These are phyloP conservation scores for Keqinozyma sinolaborantium DNA, from an alignment of 1,139 yeast genomes.

Conservation along the genomic window DNA sequence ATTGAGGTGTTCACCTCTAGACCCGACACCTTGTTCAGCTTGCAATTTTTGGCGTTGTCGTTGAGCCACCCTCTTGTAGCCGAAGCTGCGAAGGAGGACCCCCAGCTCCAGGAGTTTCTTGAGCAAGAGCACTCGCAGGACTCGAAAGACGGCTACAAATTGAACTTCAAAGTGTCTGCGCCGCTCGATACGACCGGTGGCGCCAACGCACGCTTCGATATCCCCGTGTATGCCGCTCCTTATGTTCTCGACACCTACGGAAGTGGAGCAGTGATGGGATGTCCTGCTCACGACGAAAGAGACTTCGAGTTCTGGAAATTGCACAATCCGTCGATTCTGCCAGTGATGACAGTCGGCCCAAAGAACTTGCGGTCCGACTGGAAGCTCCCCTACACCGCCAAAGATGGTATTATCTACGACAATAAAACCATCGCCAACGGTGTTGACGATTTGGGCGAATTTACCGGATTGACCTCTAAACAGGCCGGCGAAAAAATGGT, in stretches of 20 bases:
- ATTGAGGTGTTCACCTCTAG: slow-evolving; percentile 77
- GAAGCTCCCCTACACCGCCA: slow-evolving; percentile 42
- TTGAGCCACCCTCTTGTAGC: slow-evolving; percentile 62
- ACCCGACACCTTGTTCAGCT: slow-evolving; percentile 81
- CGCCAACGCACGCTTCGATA: slow-evolving; percentile 11
- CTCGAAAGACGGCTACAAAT: slow-evolving; percentile 62
- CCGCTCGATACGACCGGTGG: slow-evolving; percentile 50
- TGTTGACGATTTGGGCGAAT: slow-evolving; percentile 38
- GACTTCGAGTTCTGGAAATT: slow-evolving; percentile 77
- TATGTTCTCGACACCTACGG: slow-evolving; percentile 85
- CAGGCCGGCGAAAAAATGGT: slow-evolving; percentile 55
- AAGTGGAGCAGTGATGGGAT: slow-evolving; percentile 95
- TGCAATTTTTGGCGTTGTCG: slow-evolving; percentile 79
- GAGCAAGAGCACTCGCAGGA: slow-evolving; percentile 34
- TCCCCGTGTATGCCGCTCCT: slow-evolving; percentile 88
- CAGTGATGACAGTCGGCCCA: slow-evolving; percentile 46
- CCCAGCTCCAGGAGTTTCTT: slow-evolving; percentile 45
- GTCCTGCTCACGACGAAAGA: slow-evolving; percentile 89
- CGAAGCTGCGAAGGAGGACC: slow-evolving; percentile 29
- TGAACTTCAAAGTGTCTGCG: slow-evolving; percentile 45
- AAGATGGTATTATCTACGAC: slow-evolving; percentile 52
- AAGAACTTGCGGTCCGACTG: slow-evolving; percentile 6
- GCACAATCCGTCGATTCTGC: slow-evolving; percentile 47
- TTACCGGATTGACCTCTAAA: slow-evolving; percentile 43
- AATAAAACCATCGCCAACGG: slow-evolving; percentile 21